Conservation (phyloP, 164 flowering plant genomes). For the Chimonanthus salicifolius region DNA sequence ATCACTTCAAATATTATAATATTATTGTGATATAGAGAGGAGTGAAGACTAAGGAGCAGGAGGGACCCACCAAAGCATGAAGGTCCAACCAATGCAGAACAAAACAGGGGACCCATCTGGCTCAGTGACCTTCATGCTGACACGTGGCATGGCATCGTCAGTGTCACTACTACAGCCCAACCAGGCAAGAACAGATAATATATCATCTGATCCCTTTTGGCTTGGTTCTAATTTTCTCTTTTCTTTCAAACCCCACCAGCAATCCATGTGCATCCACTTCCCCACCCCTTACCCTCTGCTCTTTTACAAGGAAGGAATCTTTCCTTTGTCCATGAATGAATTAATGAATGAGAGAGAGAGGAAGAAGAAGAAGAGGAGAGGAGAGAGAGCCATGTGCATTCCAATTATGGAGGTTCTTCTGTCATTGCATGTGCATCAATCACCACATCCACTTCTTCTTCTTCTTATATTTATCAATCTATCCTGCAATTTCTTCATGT, state of each 20-base stretch:
- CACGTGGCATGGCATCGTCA: background rate
- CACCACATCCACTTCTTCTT: conserved; percentile 33
- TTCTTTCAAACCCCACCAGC: conserved; percentile 19
- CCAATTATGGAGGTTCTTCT: conserved; percentile 55
- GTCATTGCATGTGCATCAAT: conserved; percentile 65
- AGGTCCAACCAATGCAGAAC: background rate
- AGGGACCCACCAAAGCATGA: conserved; percentile 6
- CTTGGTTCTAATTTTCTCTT: conserved; percentile 5
- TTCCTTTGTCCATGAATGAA: conserved; percentile 20
- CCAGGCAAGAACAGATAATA: background rate
- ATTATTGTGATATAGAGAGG: background rate
- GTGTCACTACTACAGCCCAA: background rate
- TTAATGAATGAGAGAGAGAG: conserved; percentile 23
- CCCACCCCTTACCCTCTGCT: conserved; percentile 13
- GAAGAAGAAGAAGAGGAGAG: conserved; percentile 23
- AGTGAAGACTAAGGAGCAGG: conserved; percentile 5
- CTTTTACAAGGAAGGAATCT: conserved; percentile 34
- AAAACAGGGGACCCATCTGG: background rate
- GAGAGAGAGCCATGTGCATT: conserved; percentile 22
- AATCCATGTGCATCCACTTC: conserved; percentile 46
- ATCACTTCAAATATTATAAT: background rate
- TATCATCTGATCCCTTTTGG: conserved; percentile 5
- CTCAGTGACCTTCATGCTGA: background rate
- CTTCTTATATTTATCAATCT: background rate
- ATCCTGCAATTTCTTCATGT: background rate